Base-by-base conservation (phyloP, 345 rosid genomes). In the Gossypium rotundifolium region DNA sequence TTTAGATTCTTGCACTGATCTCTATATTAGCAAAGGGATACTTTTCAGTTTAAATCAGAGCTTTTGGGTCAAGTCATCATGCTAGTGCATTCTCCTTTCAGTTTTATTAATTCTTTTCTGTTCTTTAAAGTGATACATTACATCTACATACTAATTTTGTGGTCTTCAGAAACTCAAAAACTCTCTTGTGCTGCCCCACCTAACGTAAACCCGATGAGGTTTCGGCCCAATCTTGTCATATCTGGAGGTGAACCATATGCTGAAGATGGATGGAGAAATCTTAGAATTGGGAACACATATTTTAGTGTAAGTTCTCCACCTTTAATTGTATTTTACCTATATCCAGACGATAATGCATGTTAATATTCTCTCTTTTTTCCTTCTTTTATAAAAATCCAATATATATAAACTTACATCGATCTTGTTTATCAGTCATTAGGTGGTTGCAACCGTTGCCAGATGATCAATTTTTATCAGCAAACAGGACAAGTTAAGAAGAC, bases 361-460 rank as follows among this genome's bases (percentile, higher is more conserved):
- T 22, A 29, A 29, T 38, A 18, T 62, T 4, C n/a, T 33, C 38
- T 23, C 33, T 4, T 13, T 11, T 58, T 11, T 58, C 40, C 2
- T 59, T 33, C 9, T 17, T 7, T 3, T 17, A 33, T 11, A 63
- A 42, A 42, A 65, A 17, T 18, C 48, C 5, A 17, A 42, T 65
- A 10, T 3, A 40, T 42, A 42, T 40, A 14, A 25, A 7, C 23
- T 33, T 17, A 33, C 20, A 44, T 44, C 9, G 6, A 25, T 42
- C 42, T 44, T 20, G 11, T 20, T 65, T 44, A 44, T 65, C 88
- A 95, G 98, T 91, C 92, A 1, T 72, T 91, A 76, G 98, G 99
- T 29, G 97, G 99, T 64, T 95, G 99, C 88, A 88, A 86, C 82
- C 90, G 98, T 33, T 93, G 98, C 87, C 96, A 95, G 75, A 88